Evolutionary conservation across 2,329 filamentous ascomycete species (phyloP), one percentile per base, ranked within the genome.

Genomic region (Trichoderma afroharzianum): DNA sequence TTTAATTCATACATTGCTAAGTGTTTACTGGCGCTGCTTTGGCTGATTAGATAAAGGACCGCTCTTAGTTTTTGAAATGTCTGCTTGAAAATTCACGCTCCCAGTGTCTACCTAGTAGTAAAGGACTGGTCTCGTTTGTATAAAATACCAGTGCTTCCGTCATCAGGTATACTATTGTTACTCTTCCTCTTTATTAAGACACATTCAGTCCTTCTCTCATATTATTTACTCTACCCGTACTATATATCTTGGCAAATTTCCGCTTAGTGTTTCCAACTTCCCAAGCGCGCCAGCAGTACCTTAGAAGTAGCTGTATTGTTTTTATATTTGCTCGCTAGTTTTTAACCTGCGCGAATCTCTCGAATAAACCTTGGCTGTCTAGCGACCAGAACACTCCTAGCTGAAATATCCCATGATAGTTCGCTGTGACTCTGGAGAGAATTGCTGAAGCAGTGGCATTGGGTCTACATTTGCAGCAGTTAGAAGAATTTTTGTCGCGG

Each of bases 371-470:
- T 59, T 58, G 7, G 50, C 32, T 58, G 8, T 58, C 47, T 43
- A 50, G 59, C 33, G 36, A 50, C 36, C 33, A 59, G 39, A 24
- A 33, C 55, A n/a, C 67, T 88, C 21, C 61, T 88, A 94, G 78
- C 88, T 86, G 83, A 97, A 97, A 84, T 92, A 93, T 74, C 88
- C 89, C 81, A 92, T 90, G 72, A 97, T 93, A 12, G 88, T 91
- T 78, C 91, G 88, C 82, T 98, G 95, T 73, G 93, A 91, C 76
- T 97, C 93, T 2, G 91, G 90, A 14, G 90, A 88, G 78, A 98
- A 90, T 71, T 90, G 90, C 72, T 90, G 88, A 70, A 97, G 85
- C 64, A 97, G 85, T 75, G 92, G 91, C 73, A 90, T 90, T 2
- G 93, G 90, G 77, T 97, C 92, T 61, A 96, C 85, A 68, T 90